Evolutionary conservation across 768 basidiomycete genomes (phyloP), one percentile per base, ranked within the genome.

Genomic region (Boletellus emodensis): DNA sequence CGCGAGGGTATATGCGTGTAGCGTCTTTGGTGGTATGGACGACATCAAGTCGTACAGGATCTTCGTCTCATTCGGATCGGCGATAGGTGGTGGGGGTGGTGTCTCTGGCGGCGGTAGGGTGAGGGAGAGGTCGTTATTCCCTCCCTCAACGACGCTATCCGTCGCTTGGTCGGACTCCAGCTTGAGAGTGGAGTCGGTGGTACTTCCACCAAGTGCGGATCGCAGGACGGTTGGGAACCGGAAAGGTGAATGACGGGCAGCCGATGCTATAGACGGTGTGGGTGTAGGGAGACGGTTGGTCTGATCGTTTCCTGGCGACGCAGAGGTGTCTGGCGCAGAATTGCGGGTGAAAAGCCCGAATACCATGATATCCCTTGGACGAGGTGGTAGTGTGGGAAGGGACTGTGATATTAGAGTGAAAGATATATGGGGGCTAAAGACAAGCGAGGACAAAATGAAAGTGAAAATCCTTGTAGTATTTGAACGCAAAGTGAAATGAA

Each of bases 21-120:
- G 71, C 0, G 76, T 82, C 65, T 86, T 83, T 7, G 86, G 71
- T 11, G 87, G 87, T 36, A 88, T 75, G 12, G 80, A 73, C 28
- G 71, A 62, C 60, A 89, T 72, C 53, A 85, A 75, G 6, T 77
- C 60, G 40, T 75, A 68, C 2, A 89, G 69, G 12, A 71, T 58
- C 26, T 68, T 60, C 4, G 78, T 62, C 56, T 82, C 74, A 13
- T 70, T 70, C 8, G 73, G 70, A 3, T 70, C 68, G 44, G 64
- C 58, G 32, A 11, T 30, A n/a, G 73, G 75, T 7, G 61, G 62
- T n/a, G 71, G 62, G 4, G 71, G 55, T 13, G 67, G 61, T 24
- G 69, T 67, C 26, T 64, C 58, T n/a, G 67, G 58, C 8, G 57
- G 58, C 34, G 55, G 62, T n/a, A 53, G 63, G 37, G 59, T 55